A percentile compares a stretch with the other conserved stretches of the same genome.
Evolutionary conservation across 2,329 filamentous ascomycete genomes (phyloP).

Genomic region (Sclerotinia borealis): DNA sequence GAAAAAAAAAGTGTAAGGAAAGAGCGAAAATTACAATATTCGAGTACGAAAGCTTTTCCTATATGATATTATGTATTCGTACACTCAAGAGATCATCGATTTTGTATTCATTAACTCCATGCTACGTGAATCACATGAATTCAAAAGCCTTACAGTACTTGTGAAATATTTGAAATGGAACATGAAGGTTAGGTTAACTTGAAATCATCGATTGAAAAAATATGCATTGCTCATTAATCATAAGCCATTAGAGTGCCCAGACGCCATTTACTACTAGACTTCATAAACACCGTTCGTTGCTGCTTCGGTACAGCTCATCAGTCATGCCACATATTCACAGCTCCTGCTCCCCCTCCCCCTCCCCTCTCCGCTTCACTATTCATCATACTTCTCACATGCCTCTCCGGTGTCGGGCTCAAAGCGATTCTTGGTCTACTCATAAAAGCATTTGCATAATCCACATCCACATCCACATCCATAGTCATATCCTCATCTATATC

Average conservation of each 20-base stretch:
- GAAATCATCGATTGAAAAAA: not conserved
- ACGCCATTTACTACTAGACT: not conserved
- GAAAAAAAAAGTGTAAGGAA: no score
- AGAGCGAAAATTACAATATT: no score
- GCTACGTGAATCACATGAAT: no score
- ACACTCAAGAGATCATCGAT: no score
- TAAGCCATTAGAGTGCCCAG: not conserved
- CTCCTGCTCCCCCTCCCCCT: not conserved
- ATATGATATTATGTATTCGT: no score
- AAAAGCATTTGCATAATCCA: conserved; percentile 78
- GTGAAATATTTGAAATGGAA: not conserved
- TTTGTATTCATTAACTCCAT: no score
- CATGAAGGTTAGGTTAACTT: not conserved
- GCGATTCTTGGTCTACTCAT: conserved; percentile 76
- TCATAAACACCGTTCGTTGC: not conserved
- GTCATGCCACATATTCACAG: conserved; percentile 2
- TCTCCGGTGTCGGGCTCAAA: conserved; percentile 52
- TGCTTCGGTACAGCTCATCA: not conserved
- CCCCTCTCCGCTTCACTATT: not conserved
- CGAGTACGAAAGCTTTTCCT: no score
- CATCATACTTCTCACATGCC: not conserved
- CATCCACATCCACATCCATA: conserved; percentile 46
- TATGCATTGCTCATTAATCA: not conserved
- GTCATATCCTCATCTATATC: conserved; percentile 35
- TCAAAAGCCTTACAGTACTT: no score